Evolutionary conservation across 83 land plant species (phyloP).

Genomic region (Picea abies): DNA sequence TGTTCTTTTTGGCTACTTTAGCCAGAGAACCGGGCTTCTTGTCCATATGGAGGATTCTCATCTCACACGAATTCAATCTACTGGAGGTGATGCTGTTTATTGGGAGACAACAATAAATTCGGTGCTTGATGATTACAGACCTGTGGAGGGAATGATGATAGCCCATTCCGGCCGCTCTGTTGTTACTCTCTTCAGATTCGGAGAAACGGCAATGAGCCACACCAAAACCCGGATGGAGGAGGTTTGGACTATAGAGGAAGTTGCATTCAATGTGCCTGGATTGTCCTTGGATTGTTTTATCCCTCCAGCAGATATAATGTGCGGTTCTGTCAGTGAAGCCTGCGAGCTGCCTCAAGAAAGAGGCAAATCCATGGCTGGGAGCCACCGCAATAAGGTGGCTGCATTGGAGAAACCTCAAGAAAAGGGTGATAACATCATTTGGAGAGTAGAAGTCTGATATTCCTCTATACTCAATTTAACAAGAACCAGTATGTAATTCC

Average conservation of each 20-base stretch:
- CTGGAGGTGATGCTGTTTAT: constrained; percentile 36
- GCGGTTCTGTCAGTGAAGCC: constrained; percentile 38
- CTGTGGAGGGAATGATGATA: constrained; percentile 58
- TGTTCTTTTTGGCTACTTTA: constrained; percentile 75
- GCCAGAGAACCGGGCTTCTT: constrained; percentile 76
- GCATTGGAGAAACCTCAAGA: constrained; percentile 33
- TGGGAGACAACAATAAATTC: constrained; percentile 80
- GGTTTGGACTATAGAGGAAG: constrained; percentile 66
- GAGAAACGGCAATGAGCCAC: constrained; percentile 44
- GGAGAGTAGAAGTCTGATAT: constrained; percentile 38
- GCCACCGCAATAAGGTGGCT: constrained; percentile 30
- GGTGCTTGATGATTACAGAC: constrained; percentile 48
- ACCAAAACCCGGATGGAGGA: constrained; percentile 64
- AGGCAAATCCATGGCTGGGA: constrained; percentile 29
- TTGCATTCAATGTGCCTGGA: constrained; percentile 72
- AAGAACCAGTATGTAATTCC: not conserved
- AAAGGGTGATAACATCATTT: constrained; percentile 19
- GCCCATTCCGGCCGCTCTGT: constrained; percentile 58
- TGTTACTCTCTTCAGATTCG: constrained; percentile 52
- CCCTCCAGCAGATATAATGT: constrained; percentile 61
- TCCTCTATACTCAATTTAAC: not conserved
- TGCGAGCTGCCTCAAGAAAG: constrained; percentile 40
- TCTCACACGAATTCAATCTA: constrained; percentile 43
- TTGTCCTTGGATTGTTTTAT: constrained; percentile 69
- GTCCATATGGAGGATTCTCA: constrained; percentile 70